phyloP scores from a whole-genome alignment of 2,329 filamentous ascomycete genomes.

The Alternaria sp. region DNA sequence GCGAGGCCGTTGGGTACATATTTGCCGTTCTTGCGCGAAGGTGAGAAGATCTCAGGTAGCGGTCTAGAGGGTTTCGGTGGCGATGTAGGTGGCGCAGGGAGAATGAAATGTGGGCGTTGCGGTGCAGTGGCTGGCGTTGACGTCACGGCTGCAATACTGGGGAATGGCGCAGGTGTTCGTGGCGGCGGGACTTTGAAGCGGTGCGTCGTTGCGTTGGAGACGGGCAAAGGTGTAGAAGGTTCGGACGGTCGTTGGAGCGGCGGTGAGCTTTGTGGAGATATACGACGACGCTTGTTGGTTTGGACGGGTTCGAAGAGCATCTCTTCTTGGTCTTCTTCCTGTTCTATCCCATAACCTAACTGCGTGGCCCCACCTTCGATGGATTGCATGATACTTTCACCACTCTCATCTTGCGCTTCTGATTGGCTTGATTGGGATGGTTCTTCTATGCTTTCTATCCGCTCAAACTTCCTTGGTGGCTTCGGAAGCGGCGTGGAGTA shows the following conservation, averaged over 20 bases:
- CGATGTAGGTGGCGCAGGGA: conserved; percentile 44
- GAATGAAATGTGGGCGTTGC: conserved; percentile 52
- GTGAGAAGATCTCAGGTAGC: conserved; percentile 63
- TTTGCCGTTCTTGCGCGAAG: conserved; percentile 60
- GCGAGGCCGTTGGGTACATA: conserved; percentile 61
- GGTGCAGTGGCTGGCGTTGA: conserved; percentile 15
- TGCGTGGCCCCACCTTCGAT: conserved; percentile 24
- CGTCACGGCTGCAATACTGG: conserved; percentile 11
- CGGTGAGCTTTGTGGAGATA: conserved; percentile 24
- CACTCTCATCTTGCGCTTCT: conserved; percentile 16
- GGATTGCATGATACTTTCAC: conserved; percentile 17
- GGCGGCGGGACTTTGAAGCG: conserved; percentile 39
- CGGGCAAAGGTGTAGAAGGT: conserved; percentile 24
- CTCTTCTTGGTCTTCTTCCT: conserved; percentile 31
- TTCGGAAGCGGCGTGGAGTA: conserved; percentile 28
- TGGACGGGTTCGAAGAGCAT: conserved; percentile 36
- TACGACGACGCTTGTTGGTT: conserved; percentile 40
- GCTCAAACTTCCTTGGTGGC: conserved; percentile 30
- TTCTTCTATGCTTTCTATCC: conserved; percentile 49
- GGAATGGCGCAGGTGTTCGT: conserved; percentile 26
- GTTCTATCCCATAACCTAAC: conserved; percentile 10
- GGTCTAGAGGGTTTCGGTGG: conserved; percentile 45
- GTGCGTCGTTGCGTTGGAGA: conserved; percentile 26
- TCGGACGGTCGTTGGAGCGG: conserved; percentile 11
- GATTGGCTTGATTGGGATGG: conserved; percentile 35